A percentile compares a stretch with the other conserved stretches of the same genome.
phyloP scores from a whole-genome alignment of 2,329 filamentous ascomycete genomes.

The Alternaria burnsii region DNA sequence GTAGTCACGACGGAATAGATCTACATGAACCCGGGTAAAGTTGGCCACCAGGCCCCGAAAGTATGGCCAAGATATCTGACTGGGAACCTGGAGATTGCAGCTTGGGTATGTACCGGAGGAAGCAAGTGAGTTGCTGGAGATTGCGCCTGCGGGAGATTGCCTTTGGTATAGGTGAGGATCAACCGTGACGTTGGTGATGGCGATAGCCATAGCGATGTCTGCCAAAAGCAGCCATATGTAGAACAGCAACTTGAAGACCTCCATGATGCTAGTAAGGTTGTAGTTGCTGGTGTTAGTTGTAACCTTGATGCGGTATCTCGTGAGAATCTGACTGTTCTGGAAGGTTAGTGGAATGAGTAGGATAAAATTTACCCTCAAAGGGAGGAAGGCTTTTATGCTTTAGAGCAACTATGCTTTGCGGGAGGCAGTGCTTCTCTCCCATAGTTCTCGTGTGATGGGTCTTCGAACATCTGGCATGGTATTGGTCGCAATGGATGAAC shows the following conservation, averaged over 20 bases:
- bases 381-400: background rate
- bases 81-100: background rate
- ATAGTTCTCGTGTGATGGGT: background rate
- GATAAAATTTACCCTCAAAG: background rate
- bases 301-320: too few species aligned
- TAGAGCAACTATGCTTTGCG: rapidly evolving
- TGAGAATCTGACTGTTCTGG: too few species aligned
- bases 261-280: rapidly evolving
- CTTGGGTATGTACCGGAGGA: background rate
- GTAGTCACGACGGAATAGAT: background rate
- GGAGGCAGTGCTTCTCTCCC: background rate
- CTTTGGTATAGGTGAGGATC: background rate
- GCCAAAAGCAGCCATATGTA: background rate
- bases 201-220: rapidly evolving
- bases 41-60: too few species aligned
- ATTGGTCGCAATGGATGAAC: background rate
- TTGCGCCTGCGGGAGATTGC: background rate
- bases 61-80: too few species aligned
- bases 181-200: rapidly evolving
- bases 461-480: background rate
- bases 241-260: rapidly evolving
- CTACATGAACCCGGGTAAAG: background rate
- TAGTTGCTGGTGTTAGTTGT: background rate
- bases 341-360: background rate
- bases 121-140: background rate